Percentiles rank a stretch among this genome's conserved stretches.
Conservation (phyloP, 768 basidiomycete species). For the Leccinum ochraceum region DNA sequence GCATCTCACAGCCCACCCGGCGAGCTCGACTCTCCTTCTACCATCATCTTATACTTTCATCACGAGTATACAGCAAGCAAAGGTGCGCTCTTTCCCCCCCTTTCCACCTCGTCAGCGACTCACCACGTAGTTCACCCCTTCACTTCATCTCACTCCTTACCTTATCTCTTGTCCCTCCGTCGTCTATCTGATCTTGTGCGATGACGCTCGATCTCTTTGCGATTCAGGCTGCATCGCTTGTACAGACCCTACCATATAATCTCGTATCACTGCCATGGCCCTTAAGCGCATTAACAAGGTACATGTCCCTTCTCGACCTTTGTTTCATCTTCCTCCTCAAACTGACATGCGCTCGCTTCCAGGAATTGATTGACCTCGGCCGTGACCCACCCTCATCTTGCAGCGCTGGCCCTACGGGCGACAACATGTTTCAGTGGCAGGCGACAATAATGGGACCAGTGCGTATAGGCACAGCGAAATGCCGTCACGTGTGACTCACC, state of each 20-base stretch:
- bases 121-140: background rate
- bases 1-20: slow-evolving; percentile 8
- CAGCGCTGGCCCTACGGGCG: slow-evolving; percentile 96
- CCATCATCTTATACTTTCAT: slow-evolving; percentile 22
- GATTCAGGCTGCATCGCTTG: slow-evolving; percentile 17
- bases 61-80: slow-evolving; percentile 4
- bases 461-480: slow-evolving; percentile 36
- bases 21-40: slow-evolving; percentile 26
- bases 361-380: slow-evolving; percentile 99
- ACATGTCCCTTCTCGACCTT: slow-evolving; percentile 6
- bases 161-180: background rate
- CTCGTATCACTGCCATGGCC: slow-evolving; percentile 60
- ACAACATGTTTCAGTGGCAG: slow-evolving; percentile 99
- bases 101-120: background rate
- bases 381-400: slow-evolving; percentile 99
- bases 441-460: slow-evolving; percentile 99
- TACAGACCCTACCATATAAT: slow-evolving; percentile 19
- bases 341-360: slow-evolving; percentile 4
- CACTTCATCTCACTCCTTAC: background rate
- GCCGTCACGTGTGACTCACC: slow-evolving; percentile 24
- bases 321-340: slow-evolving; percentile 4
- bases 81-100: slow-evolving; percentile 1
- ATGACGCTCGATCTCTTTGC: slow-evolving; percentile 36
- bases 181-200: slow-evolving; percentile 36
- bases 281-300: slow-evolving; percentile 99